These are phyloP conservation scores for Termitomyces heimii DNA, from an alignment of 768 basidiomycete genomes.

Conservation along the genomic window DNA sequence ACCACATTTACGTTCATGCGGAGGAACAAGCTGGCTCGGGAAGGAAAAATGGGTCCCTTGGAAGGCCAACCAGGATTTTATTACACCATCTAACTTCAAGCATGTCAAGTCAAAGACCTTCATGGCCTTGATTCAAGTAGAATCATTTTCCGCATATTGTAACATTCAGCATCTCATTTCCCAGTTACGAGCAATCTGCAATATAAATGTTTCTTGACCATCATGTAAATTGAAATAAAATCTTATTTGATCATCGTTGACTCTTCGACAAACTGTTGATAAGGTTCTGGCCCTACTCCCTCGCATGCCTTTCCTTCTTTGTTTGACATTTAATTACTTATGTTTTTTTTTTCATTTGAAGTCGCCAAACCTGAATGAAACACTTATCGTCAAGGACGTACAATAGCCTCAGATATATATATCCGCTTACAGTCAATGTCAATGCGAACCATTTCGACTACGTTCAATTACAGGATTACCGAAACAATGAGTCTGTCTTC, in stretches of 20 bases:
- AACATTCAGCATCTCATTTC: neutral
- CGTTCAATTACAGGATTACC: too few relatives aligned
- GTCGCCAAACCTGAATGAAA: too few relatives aligned
- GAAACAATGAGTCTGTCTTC: too few relatives aligned
- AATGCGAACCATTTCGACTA: too few relatives aligned
- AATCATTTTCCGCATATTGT: neutral
- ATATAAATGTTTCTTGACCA: neutral
- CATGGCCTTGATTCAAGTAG: neutral
- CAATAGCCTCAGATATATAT: too few relatives aligned
- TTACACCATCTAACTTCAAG: constrained; percentile 28
- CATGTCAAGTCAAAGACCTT: neutral
- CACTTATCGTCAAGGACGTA: too few relatives aligned
- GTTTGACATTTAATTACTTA: too few relatives aligned
- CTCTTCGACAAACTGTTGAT: neutral
- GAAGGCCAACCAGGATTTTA: constrained; percentile 34
- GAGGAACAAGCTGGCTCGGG: constrained; percentile 24
- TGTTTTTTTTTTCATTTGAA: too few relatives aligned
- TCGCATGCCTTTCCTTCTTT: too few relatives aligned
- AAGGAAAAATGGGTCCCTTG: constrained; percentile 24
- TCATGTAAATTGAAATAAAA: neutral
- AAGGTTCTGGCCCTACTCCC: too few relatives aligned
- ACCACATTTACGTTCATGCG: constrained; percentile 23
- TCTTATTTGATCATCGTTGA: neutral
- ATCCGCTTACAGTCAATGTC: too few relatives aligned
- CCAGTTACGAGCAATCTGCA: neutral